Percentiles rank a stretch among this genome's conserved stretches.
phyloP scores from a whole-genome alignment of 306 rosid genomes.

The Prunus davidiana region DNA sequence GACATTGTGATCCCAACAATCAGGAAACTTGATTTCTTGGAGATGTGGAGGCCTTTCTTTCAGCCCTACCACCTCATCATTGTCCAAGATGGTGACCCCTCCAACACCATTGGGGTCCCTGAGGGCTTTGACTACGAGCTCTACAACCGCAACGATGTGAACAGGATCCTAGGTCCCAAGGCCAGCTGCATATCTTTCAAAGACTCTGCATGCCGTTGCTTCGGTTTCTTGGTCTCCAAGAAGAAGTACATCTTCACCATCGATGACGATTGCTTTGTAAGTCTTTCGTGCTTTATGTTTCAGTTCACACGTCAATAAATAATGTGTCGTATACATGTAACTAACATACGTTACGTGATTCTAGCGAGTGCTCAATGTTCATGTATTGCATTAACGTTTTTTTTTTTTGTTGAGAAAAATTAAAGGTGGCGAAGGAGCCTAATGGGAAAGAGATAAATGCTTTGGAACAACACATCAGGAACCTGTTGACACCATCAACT shows the following conservation, averaged over 20 bases:
- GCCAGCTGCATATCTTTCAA: conserved; percentile 50
- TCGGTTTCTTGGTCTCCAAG: conserved; percentile 48
- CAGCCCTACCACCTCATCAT: conserved; percentile 25
- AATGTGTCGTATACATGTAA: not conserved
- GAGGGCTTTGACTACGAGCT: conserved; percentile 49
- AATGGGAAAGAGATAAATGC: conserved; percentile 43
- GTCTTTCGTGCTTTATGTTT: not conserved
- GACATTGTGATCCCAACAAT: conserved; percentile 28
- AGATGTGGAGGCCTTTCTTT: conserved; percentile 28
- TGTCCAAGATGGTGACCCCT: conserved; percentile 23
- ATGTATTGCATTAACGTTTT: not conserved
- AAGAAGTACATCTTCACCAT: conserved; percentile 52
- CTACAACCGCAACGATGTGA: conserved; percentile 37
- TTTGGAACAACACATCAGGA: conserved; percentile 39
- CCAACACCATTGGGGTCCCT: conserved; percentile 26
- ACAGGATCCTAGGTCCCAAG: conserved; percentile 44
- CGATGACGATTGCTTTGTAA: conserved; percentile 48
- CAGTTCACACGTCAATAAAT: not conserved
- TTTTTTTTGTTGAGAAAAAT: not conserved
- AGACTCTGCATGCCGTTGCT: conserved; percentile 56
- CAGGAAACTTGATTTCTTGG: conserved; percentile 27
- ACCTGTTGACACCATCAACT: conserved; percentile 41
- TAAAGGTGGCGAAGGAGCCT: conserved; percentile 49
- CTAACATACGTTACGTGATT: too few relatives aligned
- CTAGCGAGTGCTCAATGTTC: too few relatives aligned